These are phyloP conservation scores for Capillidium rhysosporum DNA, from an alignment of 371 early-diverging fungal genomes.

Conservation along the genomic window DNA sequence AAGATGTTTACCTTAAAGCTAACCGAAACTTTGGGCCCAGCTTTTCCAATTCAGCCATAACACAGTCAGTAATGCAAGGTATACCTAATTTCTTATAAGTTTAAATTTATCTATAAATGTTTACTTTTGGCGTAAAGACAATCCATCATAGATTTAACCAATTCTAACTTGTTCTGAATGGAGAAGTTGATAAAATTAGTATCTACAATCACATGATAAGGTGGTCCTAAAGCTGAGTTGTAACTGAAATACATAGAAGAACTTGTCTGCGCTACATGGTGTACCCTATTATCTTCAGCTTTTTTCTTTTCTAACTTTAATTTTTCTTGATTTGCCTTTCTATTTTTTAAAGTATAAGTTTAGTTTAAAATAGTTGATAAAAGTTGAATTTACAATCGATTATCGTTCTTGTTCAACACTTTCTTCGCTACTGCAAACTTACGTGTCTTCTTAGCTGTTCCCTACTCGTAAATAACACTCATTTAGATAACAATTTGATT, in stretches of 20 bases:
- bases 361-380: neutral
- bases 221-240: conserved; percentile 93
- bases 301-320: conserved; percentile 45
- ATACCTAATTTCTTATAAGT: conserved; percentile 26
- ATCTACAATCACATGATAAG: conserved; percentile 96
- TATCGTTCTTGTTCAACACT: conserved; percentile 76
- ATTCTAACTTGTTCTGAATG: conserved; percentile 96
- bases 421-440: conserved; percentile 86
- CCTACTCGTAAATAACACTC: conserved; percentile 29
- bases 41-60: conserved; percentile 98
- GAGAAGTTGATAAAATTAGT: conserved; percentile 99
- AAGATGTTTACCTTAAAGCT: conserved; percentile 55
- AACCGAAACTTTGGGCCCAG: conserved; percentile 94
- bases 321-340: conserved; percentile 63
- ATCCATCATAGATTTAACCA: conserved; percentile 95
- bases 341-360: no score
- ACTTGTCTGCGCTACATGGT: conserved; percentile 82
- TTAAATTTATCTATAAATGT: conserved; percentile 8
- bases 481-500: no score
- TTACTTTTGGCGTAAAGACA: conserved; percentile 91
- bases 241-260: conserved; percentile 93
- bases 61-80: conserved; percentile 98
- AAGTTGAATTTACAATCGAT: conserved; percentile 39
- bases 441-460: conserved; percentile 77
- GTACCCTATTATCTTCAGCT: conserved; percentile 41